A percentile compares a stretch with the other conserved stretches of the same genome.
phyloP scores from a whole-genome alignment of 2,329 filamentous ascomycete species.

The Lomentospora prolificans region DNA sequence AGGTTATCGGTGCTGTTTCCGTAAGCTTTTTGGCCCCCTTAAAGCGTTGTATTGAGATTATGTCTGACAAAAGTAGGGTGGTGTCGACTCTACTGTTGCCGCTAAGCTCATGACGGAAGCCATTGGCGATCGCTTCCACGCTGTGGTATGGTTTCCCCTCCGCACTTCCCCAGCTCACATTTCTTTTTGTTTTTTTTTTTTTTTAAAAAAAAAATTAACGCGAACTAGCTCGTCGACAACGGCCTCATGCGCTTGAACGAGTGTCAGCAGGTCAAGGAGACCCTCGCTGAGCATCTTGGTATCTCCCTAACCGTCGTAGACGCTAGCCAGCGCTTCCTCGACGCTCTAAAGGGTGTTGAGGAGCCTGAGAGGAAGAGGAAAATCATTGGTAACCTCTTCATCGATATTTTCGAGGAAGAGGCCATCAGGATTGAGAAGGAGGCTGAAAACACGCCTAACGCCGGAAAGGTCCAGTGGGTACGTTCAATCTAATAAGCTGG shows the following conservation, averaged over 20 bases:
- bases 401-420: constrained; percentile 67
- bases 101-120: constrained; percentile 79
- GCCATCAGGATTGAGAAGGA: constrained; percentile 38
- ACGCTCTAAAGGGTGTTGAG: constrained; percentile 60
- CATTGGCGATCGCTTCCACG: constrained; percentile 73
- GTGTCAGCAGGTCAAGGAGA: constrained; percentile 70
- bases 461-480: constrained; percentile 66
- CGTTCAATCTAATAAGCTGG: constrained; percentile 74
- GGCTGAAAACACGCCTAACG: constrained; percentile 54
- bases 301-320: constrained; percentile 89
- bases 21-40: constrained; percentile 1
- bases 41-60: constrained; percentile 35
- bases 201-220: background rate
- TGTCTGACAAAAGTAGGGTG: constrained; percentile 40
- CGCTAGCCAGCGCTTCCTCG: constrained; percentile 67
- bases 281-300: constrained; percentile 65
- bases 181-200: no score
- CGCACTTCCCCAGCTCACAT: no score
- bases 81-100: constrained; percentile 83
- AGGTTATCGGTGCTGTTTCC: constrained; percentile 48
- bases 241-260: constrained; percentile 82
- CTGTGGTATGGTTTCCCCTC: constrained; percentile 32
- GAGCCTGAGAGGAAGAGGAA: constrained; percentile 85
- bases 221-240: constrained; percentile 61
- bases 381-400: constrained; percentile 66